Base-by-base conservation (phyloP, 257 asterid species). In the Lavandula angustifolia region DNA sequence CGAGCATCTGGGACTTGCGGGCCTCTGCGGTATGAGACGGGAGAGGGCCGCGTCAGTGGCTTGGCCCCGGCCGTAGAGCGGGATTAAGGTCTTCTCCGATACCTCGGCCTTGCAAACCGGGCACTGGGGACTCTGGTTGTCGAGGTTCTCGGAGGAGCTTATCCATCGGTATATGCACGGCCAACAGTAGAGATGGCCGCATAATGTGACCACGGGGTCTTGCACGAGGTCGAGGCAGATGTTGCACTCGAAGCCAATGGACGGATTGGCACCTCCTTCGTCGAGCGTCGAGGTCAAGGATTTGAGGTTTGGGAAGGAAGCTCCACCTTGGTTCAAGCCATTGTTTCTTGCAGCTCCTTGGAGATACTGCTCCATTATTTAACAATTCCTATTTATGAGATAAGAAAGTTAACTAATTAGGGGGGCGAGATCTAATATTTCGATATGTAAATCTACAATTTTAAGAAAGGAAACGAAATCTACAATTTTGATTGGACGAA, bases 111-210 rank as follows among this genome's bases (percentile, higher is more conserved):
- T 87, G 84, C 96, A 89, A 11, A 87, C 89, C 0, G 96, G 96
- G 48, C 96, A 89, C 42, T 81, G 85, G 0, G 94, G 84, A 44
- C 57, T 69, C 16, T 73, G 82, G 33, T 54, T 64, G 7, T 76
- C 83, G 0, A 62, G 41, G 44, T 72, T 60, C 18, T 80, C 81
- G 4, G 60, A 29, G 14, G 79, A 73, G 62, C 65, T 78, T 8
- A 87, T 81, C 97, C 97, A 89, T 38, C 76, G 76, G 84, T 89
- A 89, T 13, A 89, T 87, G 52, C 96, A 89, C 3, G 95, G 91
- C 96, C 96, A 89, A 17, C 96, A 89, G 35, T 81, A 89, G 64
- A 89, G 94, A 71, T 89, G 96, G n/a, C 96, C 96, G 3, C 96
- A 86, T 29, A 89, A 67, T 3, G 96, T 89, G 54, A 89, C 84